Conservation (phyloP, 208 protist species). For the Phytomonas francai region DNA sequence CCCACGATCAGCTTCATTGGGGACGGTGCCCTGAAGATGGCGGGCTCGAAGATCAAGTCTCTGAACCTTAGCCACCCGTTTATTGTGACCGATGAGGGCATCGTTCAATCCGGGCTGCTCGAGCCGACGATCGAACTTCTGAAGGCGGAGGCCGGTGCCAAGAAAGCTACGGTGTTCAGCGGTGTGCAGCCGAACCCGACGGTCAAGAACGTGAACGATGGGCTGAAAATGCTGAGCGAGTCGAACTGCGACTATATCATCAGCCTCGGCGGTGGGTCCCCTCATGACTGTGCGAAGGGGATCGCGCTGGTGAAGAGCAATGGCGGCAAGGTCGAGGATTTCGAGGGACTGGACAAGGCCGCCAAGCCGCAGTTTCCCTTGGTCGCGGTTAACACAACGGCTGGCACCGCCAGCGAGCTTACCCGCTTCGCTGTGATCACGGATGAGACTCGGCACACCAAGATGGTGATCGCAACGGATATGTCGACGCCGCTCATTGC, state of each 20-base stretch:
- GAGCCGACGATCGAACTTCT: slow-evolving; percentile 34
- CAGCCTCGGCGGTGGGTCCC: slow-evolving; percentile 78
- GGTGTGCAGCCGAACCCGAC: slow-evolving; percentile 65
- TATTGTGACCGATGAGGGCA: slow-evolving; percentile 63
- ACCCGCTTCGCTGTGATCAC: slow-evolving; percentile 88
- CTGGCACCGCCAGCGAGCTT: slow-evolving; percentile 87
- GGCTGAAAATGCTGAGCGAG: slow-evolving; percentile 38
- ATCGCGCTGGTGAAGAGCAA: slow-evolving; percentile 73
- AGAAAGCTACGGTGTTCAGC: slow-evolving; percentile 37
- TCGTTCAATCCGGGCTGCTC: slow-evolving; percentile 41
- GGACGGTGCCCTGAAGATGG: slow-evolving; percentile 41
- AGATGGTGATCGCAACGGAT: slow-evolving; percentile 68
- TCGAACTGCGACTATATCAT: slow-evolving; percentile 59
- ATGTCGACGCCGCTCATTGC: slow-evolving; percentile 56
- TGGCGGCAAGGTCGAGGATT: slow-evolving; percentile 48
- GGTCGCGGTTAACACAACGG: slow-evolving; percentile 81
- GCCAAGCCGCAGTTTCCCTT: slow-evolving; percentile 45
- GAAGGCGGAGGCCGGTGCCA: slow-evolving; percentile 48
- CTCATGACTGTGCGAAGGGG: slow-evolving; percentile 84
- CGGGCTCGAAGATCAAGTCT: slow-evolving; percentile 45
- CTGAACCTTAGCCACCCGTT: slow-evolving; percentile 58
- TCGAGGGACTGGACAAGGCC: slow-evolving; percentile 46
- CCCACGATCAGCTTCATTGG: slow-evolving; percentile 51
- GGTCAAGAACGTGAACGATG: slow-evolving; percentile 40
- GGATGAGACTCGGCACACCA: slow-evolving; percentile 45